Evolutionary conservation across 352 stramenopile species (phyloP).

Genomic region (Aphanomyces invadans): DNA sequence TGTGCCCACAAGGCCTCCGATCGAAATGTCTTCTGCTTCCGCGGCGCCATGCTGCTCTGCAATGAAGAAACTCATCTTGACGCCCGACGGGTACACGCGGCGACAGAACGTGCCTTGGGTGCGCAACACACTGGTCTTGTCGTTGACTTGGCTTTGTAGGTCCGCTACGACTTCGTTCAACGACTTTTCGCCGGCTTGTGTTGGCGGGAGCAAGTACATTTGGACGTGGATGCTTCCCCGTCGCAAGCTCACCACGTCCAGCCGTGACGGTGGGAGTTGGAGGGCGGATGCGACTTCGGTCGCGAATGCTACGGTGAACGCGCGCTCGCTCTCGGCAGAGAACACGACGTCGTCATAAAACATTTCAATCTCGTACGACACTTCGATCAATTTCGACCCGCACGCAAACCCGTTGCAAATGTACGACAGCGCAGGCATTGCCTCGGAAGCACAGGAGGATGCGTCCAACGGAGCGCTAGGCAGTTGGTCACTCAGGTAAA

Average conservation of each 20-base stretch:
- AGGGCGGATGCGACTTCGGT: slow-evolving; percentile 54
- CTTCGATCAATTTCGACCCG: slow-evolving; percentile 53
- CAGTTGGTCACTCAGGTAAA: no score
- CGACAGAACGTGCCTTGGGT: slow-evolving; percentile 60
- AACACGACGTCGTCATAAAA: slow-evolving; percentile 70
- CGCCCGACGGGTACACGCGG: slow-evolving; percentile 44
- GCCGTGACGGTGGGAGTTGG: slow-evolving; percentile 43
- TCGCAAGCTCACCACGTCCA: slow-evolving; percentile 48
- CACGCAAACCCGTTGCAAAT: slow-evolving; percentile 77
- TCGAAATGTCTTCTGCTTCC: slow-evolving; percentile 57
- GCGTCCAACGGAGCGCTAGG: background rate
- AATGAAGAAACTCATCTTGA: slow-evolving; percentile 63
- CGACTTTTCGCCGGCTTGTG: slow-evolving; percentile 46
- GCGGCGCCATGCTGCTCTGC: slow-evolving; percentile 52
- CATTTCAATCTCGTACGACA: slow-evolving; percentile 66
- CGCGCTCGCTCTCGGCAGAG: slow-evolving; percentile 38
- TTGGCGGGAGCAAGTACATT: slow-evolving; percentile 58
- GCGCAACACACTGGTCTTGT: slow-evolving; percentile 49
- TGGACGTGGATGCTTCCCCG: slow-evolving; percentile 54
- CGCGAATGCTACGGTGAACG: slow-evolving; percentile 56
- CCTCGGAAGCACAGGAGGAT: background rate
- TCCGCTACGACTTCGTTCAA: slow-evolving; percentile 61
- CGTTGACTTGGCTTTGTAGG: slow-evolving; percentile 44
- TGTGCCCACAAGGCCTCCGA: slow-evolving; percentile 49
- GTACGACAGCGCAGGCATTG: slow-evolving; percentile 45